Evolutionary conservation across 345 rosid species (phyloP), one percentile per base, ranked within the genome.

Genomic region (Salix arbutifolia): DNA sequence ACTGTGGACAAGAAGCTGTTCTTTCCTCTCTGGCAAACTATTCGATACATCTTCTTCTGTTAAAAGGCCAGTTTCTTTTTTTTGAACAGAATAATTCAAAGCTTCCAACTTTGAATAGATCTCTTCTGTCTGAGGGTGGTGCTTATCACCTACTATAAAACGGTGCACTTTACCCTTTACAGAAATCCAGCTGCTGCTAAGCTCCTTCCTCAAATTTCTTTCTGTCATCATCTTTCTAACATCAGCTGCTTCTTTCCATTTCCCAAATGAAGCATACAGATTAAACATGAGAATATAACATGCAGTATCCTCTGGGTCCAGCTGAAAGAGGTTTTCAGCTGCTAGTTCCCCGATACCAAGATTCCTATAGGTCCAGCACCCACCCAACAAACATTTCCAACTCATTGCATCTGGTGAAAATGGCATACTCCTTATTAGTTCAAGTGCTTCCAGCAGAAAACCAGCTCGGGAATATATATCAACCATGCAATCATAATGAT

Each of bases 301-400:
- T 56, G 92, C 89, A 19, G 91, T 87, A 76, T 93, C 93, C 65
- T 86, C 86, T 26, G 92, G 89, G 48, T 87, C 91, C 69, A 88
- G 79, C 71, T 72, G 75, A 67, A 84, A 81, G 77, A 93, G 89
- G 76, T 88, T 85, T 77, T 84, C 85, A 23, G 94, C 89, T 40
- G 89, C 96, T 14, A 88, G 67, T 81, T 87, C 60, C 28, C 97
- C 97, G 14, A 93, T 83, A 70, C 88, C 88, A 35, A 89, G 88
- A 86, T 91, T 87, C 76, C 79, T 80, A 68, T 85, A 87, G 28
- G 85, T 88, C 92, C 91, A 91, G 80, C 97, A 92, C 60, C 96
- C 96, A 53, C 94, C 84, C 67, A 91, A 81, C 65, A 91, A 82
- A 77, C 94, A 89, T 84, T 87, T 92, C 94, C 96, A 91, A 74